These are phyloP conservation scores for Sporisorium sorghi DNA, from an alignment of 1,284 basidiomycete genomes.

Conservation along the genomic window DNA sequence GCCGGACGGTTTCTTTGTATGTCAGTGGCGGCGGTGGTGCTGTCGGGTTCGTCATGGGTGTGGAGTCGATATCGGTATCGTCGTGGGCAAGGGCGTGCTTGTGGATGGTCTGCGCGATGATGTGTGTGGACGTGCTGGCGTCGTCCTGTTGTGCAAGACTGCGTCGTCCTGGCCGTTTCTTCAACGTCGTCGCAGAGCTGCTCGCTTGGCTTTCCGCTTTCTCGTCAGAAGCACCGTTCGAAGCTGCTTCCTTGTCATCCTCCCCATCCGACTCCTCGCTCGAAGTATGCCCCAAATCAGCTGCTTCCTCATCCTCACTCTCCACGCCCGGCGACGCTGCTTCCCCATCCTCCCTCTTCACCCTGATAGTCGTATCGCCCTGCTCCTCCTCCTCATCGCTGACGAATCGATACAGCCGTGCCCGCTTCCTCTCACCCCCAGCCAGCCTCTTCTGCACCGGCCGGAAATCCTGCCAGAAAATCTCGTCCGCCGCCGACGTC, in stretches of 20 bases:
- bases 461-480: conserved; percentile 35
- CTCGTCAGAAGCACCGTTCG: neutral
- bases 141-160: neutral
- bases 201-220: neutral
- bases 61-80: neutral
- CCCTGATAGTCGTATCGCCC: conserved; percentile 7
- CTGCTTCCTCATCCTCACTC: conserved; percentile 21
- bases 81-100: neutral
- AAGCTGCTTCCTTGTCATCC: neutral
- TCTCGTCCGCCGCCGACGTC: conserved; percentile 14
- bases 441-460: neutral
- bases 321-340: neutral
- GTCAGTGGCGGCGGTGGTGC: conserved; percentile 23
- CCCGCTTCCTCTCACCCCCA: conserved; percentile 5
- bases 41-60: neutral
- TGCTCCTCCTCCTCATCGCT: conserved; percentile 5
- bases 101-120: conserved; percentile 24
- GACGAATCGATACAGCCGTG: conserved; percentile 27
- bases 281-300: conserved; percentile 5
- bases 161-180: neutral
- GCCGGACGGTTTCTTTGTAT: conserved; percentile 45
- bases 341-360: conserved; percentile 1
- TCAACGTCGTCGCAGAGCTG: neutral
- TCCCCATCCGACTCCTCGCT: conserved; percentile 22
- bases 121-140: conserved; percentile 1